Base-by-base conservation (phyloP, 129 eudicot genomes). In the Flaveria robusta region DNA sequence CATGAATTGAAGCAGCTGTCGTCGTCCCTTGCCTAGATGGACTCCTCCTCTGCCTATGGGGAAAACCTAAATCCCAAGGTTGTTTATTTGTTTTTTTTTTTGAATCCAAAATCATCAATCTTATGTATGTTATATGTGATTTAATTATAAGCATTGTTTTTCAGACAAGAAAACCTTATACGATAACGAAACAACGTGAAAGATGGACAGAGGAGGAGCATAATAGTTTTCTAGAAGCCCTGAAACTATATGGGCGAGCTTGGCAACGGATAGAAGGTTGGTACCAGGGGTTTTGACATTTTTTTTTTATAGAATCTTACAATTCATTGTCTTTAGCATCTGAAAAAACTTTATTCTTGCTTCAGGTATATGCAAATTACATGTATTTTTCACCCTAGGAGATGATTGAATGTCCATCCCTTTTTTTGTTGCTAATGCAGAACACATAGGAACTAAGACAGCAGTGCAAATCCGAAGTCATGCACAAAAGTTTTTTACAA, bases 401-500 rank as follows among this genome's bases (percentile, higher is more conserved):
- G 31, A 56, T 56, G 31, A 56, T 59, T 60, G 15, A 60, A 9
- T 13, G 66, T 9, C 7, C 19, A 60, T 75, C 84, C 81, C 72
- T 65, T 72, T 83, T 82, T 74, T 80, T 82, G 86, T 80, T 81
- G 82, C 76, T 82, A 72, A 47, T 70, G 82, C 96, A 94, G 99
- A 94, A 87, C 99, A 94, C 85, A 91, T 94, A 63, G 99, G 99
- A 77, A 91, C 99, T 72, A 94, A 94, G 96, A 94, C 99, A 34
- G 99, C 99, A 74, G 99, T 94, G 90, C 99, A 94, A 86, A 94
- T 94, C 86, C 83, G 99, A 89, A 94, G 99, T 84, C 99, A 94
- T 86, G 99, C 99, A 55, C 99, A 94, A 77, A 94, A 94, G 71
- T 94, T 94, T 85, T 94, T 94, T 81, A 88, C 99, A 60, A 94